Evolutionary conservation across 148 eudicot species (phyloP).

Genomic region (Talinum fruticosum): DNA sequence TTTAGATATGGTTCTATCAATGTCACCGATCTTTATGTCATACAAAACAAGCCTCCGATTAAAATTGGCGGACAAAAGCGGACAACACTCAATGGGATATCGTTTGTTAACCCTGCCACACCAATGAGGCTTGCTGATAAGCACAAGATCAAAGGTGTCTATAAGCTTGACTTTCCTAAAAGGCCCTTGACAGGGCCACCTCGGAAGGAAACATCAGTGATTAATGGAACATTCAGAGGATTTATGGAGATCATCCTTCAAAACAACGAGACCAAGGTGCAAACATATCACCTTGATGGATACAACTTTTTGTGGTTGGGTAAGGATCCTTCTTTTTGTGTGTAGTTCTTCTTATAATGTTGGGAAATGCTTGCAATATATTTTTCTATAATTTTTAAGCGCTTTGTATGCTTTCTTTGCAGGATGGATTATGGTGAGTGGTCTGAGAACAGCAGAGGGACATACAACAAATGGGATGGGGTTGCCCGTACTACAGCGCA

Average conservation of each 20-base stretch:
- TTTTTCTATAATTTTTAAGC: slow-evolving; percentile 2
- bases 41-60: slow-evolving; percentile 67
- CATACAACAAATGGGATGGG: slow-evolving; percentile 99
- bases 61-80: slow-evolving; percentile 58
- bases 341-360: not conserved
- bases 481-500: slow-evolving; percentile 87
- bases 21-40: slow-evolving; percentile 37
- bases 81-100: slow-evolving; percentile 72
- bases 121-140: slow-evolving; percentile 93
- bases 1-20: slow-evolving; percentile 86
- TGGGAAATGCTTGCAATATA: not conserved
- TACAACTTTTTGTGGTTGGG: slow-evolving; percentile 96
- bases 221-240: slow-evolving; percentile 86
- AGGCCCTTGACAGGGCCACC: slow-evolving; percentile 69
- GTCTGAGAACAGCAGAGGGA: slow-evolving; percentile 87
- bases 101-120: slow-evolving; percentile 79
- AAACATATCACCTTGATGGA: slow-evolving; percentile 86
- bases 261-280: slow-evolving; percentile 84
- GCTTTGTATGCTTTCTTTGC: slow-evolving; percentile 14
- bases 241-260: slow-evolving; percentile 83
- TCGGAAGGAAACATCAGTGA: slow-evolving; percentile 60
- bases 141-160: slow-evolving; percentile 59
- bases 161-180: slow-evolving; percentile 80
- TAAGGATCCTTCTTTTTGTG: slow-evolving; percentile 30
- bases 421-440: slow-evolving; percentile 98